phyloP scores from a whole-genome alignment of 805 yeast genomes.

The Suhomyces sp. region DNA sequence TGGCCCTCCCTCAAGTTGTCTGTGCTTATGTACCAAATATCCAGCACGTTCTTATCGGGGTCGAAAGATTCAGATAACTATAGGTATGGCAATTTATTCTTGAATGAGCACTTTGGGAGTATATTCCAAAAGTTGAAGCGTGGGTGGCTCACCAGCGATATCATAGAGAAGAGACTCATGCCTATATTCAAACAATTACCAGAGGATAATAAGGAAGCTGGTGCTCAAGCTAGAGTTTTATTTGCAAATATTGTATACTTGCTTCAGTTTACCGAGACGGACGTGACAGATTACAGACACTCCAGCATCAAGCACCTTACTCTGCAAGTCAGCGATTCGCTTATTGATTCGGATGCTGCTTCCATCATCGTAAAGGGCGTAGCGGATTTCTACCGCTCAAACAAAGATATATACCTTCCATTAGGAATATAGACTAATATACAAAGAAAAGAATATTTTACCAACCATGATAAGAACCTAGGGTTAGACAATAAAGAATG shows the following conservation, averaged over 20 bases:
- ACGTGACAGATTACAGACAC: neutral
- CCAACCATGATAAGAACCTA: too few species aligned
- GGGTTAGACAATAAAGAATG: too few species aligned
- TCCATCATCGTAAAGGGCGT: constrained; percentile 4
- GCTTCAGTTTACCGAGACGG: constrained; percentile 14
- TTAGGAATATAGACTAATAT: constrained; percentile 6
- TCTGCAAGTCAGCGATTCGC: neutral
- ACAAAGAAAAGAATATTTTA: too few species aligned
- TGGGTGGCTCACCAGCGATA: constrained; percentile 24
- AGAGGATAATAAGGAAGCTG: neutral
- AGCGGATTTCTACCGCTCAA: constrained; percentile 28
- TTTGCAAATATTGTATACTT: constrained; percentile 25
- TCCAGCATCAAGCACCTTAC: neutral
- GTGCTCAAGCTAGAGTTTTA: constrained; percentile 9
- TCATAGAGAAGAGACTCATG: neutral
- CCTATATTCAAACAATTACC: neutral
- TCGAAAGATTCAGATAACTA: neutral
- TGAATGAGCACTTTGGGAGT: constrained; percentile 13
- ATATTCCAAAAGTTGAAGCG: constrained; percentile 28
- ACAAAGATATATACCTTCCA: constrained; percentile 20
- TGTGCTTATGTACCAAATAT: constrained; percentile 13
- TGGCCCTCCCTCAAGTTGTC: constrained; percentile 20
- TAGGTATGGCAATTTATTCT: constrained; percentile 21
- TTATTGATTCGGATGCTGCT: neutral
- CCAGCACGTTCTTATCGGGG: neutral